Base-by-base conservation (phyloP, 148 eudicot species). In the Rhododendron mucronatum region DNA sequence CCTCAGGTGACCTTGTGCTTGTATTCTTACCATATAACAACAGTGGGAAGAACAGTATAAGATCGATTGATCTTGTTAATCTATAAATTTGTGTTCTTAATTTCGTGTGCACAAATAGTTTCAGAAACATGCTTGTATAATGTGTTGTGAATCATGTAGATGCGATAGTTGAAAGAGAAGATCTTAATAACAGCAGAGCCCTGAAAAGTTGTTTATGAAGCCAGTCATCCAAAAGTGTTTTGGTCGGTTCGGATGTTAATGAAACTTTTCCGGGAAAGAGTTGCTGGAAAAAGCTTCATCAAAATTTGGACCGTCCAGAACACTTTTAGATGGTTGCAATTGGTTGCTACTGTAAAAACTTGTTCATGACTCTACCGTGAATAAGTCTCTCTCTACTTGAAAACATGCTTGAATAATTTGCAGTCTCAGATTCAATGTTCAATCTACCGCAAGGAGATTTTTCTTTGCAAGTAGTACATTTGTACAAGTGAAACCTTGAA, bases 1-100 rank as follows among this genome's bases (percentile, higher is more conserved):
- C 95, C 88, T 93, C 91, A 3, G 92, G 90, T 65, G 94, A 80
- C 89, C 95, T 92, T 44, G 88, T 11, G 30, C 61, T 80, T 7
- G 91, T 82, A 13, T 83, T 82, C 12, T 90, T 84, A 21, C 95
- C 97, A 50, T 88, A 94, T 12, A 75, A 20, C 28, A 65, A 41
- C 33, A 35, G 41, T 48, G 79, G 15, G 59, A 45, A 18, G 41
- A n/a, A 84, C 53, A 16, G 10, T n/a, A 37, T 20, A 82, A 47
- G 30, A 39, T 44, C 30, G 45, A 41, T 41, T 5, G 7, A 41
- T 41, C 7, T 41, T n/a, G 39, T 53, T 57, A 33, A 77, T 78
- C 69, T 23, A 74, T 84, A 73, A 11, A 21, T 82, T 65, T 65
- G 37, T 48, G 59, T 78, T 5, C 59, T 47, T 57, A 57, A 57